phyloP scores from a whole-genome alignment of 805 yeast genomes.

The Cyberlindnera nakhonratchasimensis region DNA sequence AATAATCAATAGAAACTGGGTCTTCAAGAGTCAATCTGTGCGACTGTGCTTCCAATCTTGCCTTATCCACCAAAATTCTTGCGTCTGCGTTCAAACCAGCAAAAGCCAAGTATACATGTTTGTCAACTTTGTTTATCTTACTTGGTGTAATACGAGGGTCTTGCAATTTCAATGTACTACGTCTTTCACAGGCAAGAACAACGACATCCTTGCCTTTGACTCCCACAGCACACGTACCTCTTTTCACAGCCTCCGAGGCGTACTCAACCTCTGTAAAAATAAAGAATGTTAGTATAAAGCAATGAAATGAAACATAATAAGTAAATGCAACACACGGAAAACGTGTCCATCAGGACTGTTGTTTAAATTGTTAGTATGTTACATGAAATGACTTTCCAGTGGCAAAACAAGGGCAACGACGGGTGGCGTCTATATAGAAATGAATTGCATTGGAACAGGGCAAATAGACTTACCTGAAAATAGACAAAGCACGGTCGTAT shows the following conservation, averaged over 20 bases:
- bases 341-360: conserved; percentile 95
- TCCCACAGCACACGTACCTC: conserved; percentile 98
- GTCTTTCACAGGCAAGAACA: conserved; percentile 93
- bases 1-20: conserved; percentile 84
- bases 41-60: conserved; percentile 94
- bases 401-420: conserved; percentile 1
- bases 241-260: conserved; percentile 94
- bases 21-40: conserved; percentile 93
- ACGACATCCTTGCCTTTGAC: conserved; percentile 87
- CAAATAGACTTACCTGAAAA: conserved; percentile 73
- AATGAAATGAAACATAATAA: background rate
- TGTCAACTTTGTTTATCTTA: conserved; percentile 87
- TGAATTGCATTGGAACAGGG: background rate
- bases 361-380: conserved; percentile 28
- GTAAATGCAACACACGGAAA: conserved; percentile 57
- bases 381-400: background rate
- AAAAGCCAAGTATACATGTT: conserved; percentile 87
- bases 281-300: conserved; percentile 9
- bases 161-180: conserved; percentile 91
- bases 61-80: conserved; percentile 88
- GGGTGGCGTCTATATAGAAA: conserved; percentile 5
- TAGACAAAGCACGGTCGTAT: conserved; percentile 97
- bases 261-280: conserved; percentile 82
- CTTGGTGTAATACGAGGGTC: conserved; percentile 96
- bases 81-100: conserved; percentile 99